Conservation (phyloP, 352 stramenopile species). For the Phytophthora crassamura region DNA sequence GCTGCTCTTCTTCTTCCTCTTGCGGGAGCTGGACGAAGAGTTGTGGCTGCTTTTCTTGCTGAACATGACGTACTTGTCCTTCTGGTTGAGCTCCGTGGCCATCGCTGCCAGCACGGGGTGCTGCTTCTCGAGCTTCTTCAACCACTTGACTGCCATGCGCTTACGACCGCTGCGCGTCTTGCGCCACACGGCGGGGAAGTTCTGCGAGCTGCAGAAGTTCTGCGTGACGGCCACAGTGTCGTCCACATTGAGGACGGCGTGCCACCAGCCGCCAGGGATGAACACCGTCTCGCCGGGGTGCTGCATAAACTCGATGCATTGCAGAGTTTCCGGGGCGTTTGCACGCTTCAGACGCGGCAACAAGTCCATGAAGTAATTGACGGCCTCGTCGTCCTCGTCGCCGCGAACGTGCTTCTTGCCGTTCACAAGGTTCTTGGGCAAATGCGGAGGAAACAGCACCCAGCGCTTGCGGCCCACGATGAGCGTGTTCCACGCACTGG, state of each 20-base stretch:
- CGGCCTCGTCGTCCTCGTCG: conserved; percentile 91
- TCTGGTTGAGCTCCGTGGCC: conserved; percentile 85
- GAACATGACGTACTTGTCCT: conserved; percentile 92
- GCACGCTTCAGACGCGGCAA: conserved; percentile 89
- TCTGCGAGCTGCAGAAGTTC: conserved; percentile 93
- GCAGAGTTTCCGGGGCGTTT: conserved; percentile 55
- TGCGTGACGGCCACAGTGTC: conserved; percentile 94
- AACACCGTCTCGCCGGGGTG: conserved; percentile 93
- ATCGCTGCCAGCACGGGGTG: conserved; percentile 86
- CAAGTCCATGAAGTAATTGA: conserved; percentile 94
- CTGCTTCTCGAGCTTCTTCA: conserved; percentile 78
- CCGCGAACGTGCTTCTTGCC: conserved; percentile 89
- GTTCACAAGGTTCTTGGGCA: conserved; percentile 73
- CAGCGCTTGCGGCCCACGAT: conserved; percentile 95
- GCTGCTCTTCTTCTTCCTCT: conserved; percentile 52
- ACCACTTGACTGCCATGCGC: conserved; percentile 96
- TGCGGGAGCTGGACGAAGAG: conserved; percentile 30
- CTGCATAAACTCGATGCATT: conserved; percentile 90
- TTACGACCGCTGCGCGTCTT: conserved; percentile 93
- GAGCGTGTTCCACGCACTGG: conserved; percentile 97
- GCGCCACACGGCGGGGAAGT: conserved; percentile 86
- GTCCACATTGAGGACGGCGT: conserved; percentile 94
- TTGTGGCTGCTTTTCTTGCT: conserved; percentile 34
- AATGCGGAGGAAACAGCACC: conserved; percentile 96
- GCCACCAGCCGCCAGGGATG: conserved; percentile 94